Base-by-base conservation (phyloP, 1,284 basidiomycete genomes). In the Ustilago nuda region DNA sequence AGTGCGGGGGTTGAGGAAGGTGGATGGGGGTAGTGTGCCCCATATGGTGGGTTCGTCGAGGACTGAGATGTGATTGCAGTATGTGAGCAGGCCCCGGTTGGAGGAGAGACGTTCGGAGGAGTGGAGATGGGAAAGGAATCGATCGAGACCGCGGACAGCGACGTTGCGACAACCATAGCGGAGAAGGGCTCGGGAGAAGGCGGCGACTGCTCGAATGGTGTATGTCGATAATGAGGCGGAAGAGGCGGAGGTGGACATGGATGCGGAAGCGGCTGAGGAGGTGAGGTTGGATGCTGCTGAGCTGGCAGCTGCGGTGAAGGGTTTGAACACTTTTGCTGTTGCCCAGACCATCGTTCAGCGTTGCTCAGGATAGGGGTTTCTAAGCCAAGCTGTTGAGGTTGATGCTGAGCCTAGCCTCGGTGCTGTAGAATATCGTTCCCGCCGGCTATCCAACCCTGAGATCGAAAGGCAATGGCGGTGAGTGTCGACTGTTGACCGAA, bases 1-100 rank as follows among this genome's bases (percentile, higher is more conserved):
- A 36, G 89, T 91, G 32, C 88, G 58, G 1, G 67, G 46, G 23
- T 66, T 56, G 33, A 45, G 67, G 33, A 72, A 80, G 4, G 73
- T 60, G 1, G 52, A 50, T n/a, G 60, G 43, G 0, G 81, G 84
- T 27, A 84, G 52, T 0, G 60, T 53, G 53, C 78, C 82, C 79
- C 79, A 85, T 19, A 84, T 64, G 5, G 78, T 78, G 8, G 81
- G 83, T 36, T 84, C 83, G 57, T 84, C 83, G 43, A 82, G 66
- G 58, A 84, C 83, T 4, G 78, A 77, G 46, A 85, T 84, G 61
- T 85, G 84, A 52, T 85, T 85, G 56, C 78, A 74, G 56, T 84
- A 83, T 1, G 84, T 84, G 8, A 85, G 52, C 0, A 85, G 58
- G 19, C 84, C 84, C 11, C 73, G 73, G 30, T 70, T 61, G 35